Base-by-base conservation (phyloP, 1,284 basidiomycete species). In the Cryptococcus wingfieldii region DNA sequence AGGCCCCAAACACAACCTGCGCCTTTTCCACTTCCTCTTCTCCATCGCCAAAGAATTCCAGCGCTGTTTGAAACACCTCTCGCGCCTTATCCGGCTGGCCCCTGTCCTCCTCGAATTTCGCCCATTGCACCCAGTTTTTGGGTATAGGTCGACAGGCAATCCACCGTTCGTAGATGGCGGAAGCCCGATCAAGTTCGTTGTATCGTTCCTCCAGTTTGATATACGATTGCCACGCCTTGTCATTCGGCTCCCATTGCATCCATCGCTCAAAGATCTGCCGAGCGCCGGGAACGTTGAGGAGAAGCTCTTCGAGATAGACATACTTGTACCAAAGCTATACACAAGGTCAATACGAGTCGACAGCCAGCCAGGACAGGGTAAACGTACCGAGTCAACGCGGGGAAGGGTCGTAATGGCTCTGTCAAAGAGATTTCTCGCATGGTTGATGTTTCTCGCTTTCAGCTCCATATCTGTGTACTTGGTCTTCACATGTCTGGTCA, bases 161-260 rank as follows among this genome's bases (percentile, higher is more conserved):
- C 86, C 93, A 94, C 14, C 96, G 83, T 75, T 98, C 95, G 77
- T 96, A 98, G 47, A 98, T 87, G 23, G 85, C 82, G 63, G 91
- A 95, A 2, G 93, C 95, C 12, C 93, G 83, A 66, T 98, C 95
- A 39, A 86, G 77, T 77, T 99, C 96, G 62, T 87, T 81, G 75
- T 98, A 98, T 47, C 95, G 83, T 70, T 89, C 85, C 79, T 99
- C 96, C 74, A 98, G 80, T 80, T 97, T 95, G 81, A 98, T 91
- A 77, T 96, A 98, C 12, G 91, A 90, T 71, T 92, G 89, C 96
- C 95, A 98, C 6, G 95, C 93, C 56, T 97, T 98, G 83, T 98
- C 96, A 69, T 98, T 92, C 0, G 96, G 96, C 74, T 98, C 93
- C 96, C 96, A 98, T 62, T 88, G 83, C 92, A 98, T 96, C 95